Evolutionary conservation across 2,329 filamentous ascomycete species (phyloP).

Genomic region (Stachybotrys chartarum): DNA sequence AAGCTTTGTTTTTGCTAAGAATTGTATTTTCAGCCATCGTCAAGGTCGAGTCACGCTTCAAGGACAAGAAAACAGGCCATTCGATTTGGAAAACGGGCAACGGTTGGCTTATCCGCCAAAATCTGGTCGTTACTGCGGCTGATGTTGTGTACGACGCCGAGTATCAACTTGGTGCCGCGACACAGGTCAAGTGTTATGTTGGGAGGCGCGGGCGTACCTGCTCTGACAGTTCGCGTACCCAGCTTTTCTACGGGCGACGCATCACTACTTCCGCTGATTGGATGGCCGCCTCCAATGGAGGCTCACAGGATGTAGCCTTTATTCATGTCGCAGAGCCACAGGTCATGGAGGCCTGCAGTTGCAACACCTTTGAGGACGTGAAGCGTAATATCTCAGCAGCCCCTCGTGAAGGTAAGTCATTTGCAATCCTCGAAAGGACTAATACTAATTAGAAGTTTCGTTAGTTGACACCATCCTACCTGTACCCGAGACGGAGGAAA

Average conservation of each 20-base stretch:
- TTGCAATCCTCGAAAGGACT: not conserved
- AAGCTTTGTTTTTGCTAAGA: not conserved
- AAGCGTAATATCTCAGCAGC: not conserved
- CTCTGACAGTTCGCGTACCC: not conserved
- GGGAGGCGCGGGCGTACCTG: not conserved
- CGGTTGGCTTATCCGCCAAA: not conserved
- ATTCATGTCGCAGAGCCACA: conserved; percentile 5
- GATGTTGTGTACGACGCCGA: conserved; percentile 1
- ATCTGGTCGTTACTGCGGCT: not conserved
- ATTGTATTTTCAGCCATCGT: not conserved
- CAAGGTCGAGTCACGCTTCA: not conserved
- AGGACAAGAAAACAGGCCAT: not conserved
- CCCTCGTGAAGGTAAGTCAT: conserved; percentile 1
- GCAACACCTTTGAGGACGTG: not conserved
- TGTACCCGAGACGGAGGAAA: not conserved
- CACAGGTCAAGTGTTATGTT: conserved; percentile 1
- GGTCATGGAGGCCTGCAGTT: conserved; percentile 2
- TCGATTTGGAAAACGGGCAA: conserved; percentile 1
- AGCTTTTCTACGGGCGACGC: conserved; percentile 2
- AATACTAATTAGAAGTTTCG: not conserved
- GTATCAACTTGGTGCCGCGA: conserved; percentile 1
- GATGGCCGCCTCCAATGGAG: not conserved
- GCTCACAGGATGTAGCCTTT: conserved; percentile 7
- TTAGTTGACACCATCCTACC: not conserved
- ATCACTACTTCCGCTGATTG: conserved; percentile 5